Base-by-base conservation (phyloP, 805 yeast species). In the Saccharomycopsis selenospora region DNA sequence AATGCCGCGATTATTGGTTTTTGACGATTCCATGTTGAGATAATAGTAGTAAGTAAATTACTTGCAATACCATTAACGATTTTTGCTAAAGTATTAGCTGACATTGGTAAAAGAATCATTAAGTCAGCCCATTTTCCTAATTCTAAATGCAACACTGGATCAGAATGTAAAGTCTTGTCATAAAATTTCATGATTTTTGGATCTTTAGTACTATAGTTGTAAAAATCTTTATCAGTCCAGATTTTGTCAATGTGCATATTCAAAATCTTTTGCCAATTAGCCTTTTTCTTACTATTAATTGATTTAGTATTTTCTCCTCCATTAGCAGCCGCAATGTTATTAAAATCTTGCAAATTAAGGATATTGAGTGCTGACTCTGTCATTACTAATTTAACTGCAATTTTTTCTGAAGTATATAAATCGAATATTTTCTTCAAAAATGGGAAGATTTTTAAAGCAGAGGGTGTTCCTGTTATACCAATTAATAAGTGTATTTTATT, bases 401-500 rank as follows among this genome's bases (percentile, higher is more conserved):
- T 80, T 51, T 79, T 80, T 43, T 78, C 77, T 3, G 68, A 79
- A 3, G 89, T 86, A 64, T 85, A 91, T 5, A 84, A 72, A 62
- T 86, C 85, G 61, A 82, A 83, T 45, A 91, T 72, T 62, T 88
- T 87, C 61, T 85, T 95, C 54, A 93, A 86, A 36, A 91, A 88
- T 55, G 85, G 65, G 0, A 96, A 95, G 14, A 93, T 82, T 63
- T 91, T 91, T 54, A 90, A 86, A 2, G 97, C 87, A 3, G 98
- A 98, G 2, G 90, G 96, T 2, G 95, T 85, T 0, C 99, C 99
- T 1, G 98, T 87, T 14, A 93, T 95, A 17, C 95, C 98, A 40
- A 91, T 71, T 49, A 91, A 69, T 38, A 91, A 80, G 63, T 93
- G 99, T 48, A 87, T 73, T 60, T 89, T 90, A 40, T 81, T 85